A percentile compares a stretch with the other conserved stretches of the same genome.
phyloP scores from a whole-genome alignment of 306 rosid genomes.

The Herpetospermum pedunculosum region DNA sequence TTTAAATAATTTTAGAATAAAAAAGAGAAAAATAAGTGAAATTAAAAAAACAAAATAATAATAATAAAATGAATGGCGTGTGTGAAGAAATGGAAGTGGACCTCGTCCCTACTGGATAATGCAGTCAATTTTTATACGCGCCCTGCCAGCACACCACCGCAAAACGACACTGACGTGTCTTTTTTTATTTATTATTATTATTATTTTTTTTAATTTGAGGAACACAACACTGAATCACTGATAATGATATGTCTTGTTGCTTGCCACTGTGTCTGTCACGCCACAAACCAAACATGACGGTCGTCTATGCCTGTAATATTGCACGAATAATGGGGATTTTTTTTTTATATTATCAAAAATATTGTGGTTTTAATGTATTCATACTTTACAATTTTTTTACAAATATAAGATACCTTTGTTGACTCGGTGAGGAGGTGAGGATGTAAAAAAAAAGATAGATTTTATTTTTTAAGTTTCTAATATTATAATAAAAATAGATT shows the following conservation, averaged over 20 bases:
- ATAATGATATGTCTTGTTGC: no score
- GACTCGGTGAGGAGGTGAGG: not conserved
- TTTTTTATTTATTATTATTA: no score
- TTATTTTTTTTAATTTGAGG: no score
- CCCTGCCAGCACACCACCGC: not conserved
- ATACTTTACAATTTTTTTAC: not conserved
- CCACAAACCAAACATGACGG: not conserved
- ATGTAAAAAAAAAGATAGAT: not conserved
- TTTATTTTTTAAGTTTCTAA: not conserved
- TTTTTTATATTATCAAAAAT: no score
- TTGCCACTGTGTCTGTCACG: not conserved
- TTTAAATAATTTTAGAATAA: not conserved
- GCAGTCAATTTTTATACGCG: not conserved
- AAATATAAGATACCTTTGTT: not conserved
- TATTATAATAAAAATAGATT: not conserved
- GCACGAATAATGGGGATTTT: not conserved
- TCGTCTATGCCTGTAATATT: not conserved
- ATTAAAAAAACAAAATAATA: not conserved
- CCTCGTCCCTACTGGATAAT: not conserved
- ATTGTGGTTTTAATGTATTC: no score
- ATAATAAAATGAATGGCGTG: not conserved
- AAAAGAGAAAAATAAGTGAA: not conserved
- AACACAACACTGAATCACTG: no score
- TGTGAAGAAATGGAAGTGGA: not conserved
- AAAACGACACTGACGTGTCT: not conserved